phyloP scores from a whole-genome alignment of 2,329 filamentous ascomycete species.

The Penicillium sp. region DNA sequence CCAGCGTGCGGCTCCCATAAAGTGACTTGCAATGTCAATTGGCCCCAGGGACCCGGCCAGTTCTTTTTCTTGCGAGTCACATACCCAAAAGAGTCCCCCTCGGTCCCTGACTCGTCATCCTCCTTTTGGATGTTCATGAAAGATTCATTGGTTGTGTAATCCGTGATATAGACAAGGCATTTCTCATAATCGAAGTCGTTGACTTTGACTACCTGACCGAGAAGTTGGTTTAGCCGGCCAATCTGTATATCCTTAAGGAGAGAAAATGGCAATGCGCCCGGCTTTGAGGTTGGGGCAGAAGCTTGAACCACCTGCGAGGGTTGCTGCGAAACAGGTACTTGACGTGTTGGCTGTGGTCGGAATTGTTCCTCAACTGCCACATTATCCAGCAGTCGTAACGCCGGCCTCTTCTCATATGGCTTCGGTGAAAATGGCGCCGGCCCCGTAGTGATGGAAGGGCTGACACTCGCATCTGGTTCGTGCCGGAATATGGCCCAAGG shows the following conservation, averaged over 20 bases:
- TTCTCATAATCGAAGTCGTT: conserved; percentile 47
- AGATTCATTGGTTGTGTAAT: conserved; percentile 70
- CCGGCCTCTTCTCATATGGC: conserved; percentile 30
- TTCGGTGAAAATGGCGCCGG: conserved; percentile 28
- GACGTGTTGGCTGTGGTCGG: conserved; percentile 3
- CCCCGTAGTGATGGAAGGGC: conserved; percentile 26
- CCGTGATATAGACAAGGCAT: conserved; percentile 69
- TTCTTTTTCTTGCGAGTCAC: conserved; percentile 35
- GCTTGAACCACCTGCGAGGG: conserved; percentile 11
- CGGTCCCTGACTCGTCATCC: conserved; percentile 35
- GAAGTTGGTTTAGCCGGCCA: conserved; percentile 62
- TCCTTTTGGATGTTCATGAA: conserved; percentile 57
- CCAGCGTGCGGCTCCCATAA: conserved; percentile 66
- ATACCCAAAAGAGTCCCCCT: conserved; percentile 60
- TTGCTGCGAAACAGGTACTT: background rate
- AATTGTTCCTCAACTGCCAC: background rate
- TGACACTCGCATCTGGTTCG: conserved; percentile 21
- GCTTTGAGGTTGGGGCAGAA: conserved; percentile 6
- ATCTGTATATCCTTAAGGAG: conserved; percentile 62
- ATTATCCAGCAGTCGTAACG: conserved; percentile 28
- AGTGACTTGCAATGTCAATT: conserved; percentile 67
- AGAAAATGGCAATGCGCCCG: conserved; percentile 44
- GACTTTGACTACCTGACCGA: conserved; percentile 67
- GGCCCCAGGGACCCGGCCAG: conserved; percentile 74
- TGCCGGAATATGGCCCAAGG: conserved; percentile 38